Conservation (phyloP, 108 stramenopile species). For the Nannochloropsis oceanica region DNA sequence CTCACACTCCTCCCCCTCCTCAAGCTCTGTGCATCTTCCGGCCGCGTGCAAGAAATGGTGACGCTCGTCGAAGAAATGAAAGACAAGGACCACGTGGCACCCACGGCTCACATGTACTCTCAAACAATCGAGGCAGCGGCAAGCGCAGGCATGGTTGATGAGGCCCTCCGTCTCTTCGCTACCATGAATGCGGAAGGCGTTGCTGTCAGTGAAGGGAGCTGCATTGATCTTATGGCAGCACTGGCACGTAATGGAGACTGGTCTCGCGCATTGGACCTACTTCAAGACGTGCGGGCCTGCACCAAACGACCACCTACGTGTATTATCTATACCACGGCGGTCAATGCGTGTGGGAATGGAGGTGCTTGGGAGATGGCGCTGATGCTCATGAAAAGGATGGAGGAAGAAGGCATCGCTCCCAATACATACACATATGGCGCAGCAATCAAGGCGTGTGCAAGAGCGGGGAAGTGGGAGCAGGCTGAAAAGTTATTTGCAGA, state of each 20-base stretch:
- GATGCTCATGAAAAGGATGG: neutral
- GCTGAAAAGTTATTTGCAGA: neutral
- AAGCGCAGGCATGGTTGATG: neutral
- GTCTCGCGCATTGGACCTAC: neutral
- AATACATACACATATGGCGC: neutral
- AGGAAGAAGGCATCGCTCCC: neutral
- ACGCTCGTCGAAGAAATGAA: neutral
- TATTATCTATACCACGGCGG: neutral
- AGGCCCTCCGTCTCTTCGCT: neutral
- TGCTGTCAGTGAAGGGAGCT: neutral
- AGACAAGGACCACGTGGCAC: neutral
- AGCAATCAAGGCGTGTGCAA: neutral
- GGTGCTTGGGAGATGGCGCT: neutral
- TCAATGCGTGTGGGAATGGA: neutral
- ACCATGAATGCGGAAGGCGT: neutral
- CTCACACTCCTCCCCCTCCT: neutral
- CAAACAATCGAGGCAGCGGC: neutral
- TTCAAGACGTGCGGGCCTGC: neutral
- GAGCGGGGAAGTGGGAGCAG: neutral
- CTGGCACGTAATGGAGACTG: neutral
- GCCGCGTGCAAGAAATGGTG: neutral
- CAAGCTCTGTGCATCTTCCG: neutral
- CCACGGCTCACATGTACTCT: neutral
- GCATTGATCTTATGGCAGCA: neutral
- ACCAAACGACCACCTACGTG: neutral